These are phyloP conservation scores for Trichosporon asahii DNA, from an alignment of 1,284 basidiomycete species.

Conservation along the genomic window DNA sequence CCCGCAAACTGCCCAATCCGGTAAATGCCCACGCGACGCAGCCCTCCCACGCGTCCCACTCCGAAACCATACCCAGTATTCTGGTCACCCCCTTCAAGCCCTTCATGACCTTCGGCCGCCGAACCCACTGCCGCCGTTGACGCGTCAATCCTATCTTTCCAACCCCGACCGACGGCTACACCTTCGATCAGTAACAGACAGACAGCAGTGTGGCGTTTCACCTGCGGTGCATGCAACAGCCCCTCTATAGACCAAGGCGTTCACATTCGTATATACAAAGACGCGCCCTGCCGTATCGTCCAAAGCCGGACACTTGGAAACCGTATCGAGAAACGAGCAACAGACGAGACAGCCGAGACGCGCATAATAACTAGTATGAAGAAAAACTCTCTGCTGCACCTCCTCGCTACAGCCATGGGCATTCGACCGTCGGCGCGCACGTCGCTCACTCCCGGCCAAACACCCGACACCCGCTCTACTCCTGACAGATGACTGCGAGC, in stretches of 20 bases:
- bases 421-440: neutral
- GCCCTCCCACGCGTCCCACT: neutral
- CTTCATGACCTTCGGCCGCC: neutral
- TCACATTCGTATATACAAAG: conserved; percentile 32
- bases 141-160: too few species aligned
- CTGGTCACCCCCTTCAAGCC: neutral
- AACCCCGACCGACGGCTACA: too few species aligned
- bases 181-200: too few species aligned
- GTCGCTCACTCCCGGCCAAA: neutral
- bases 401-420: neutral
- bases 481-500: neutral
- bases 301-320: too few species aligned
- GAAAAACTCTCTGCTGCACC: neutral
- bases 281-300: conserved; percentile 12
- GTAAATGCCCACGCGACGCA: neutral
- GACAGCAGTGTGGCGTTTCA: neutral
- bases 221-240: neutral
- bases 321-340: neutral
- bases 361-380: neutral
- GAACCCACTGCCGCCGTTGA: neutral
- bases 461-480: neutral
- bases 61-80: neutral
- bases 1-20: neutral
- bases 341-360: neutral
- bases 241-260: conserved; percentile 23